Base-by-base conservation (phyloP, 495 filamentous ascomycete species). In the Penicillium flavigenum region DNA sequence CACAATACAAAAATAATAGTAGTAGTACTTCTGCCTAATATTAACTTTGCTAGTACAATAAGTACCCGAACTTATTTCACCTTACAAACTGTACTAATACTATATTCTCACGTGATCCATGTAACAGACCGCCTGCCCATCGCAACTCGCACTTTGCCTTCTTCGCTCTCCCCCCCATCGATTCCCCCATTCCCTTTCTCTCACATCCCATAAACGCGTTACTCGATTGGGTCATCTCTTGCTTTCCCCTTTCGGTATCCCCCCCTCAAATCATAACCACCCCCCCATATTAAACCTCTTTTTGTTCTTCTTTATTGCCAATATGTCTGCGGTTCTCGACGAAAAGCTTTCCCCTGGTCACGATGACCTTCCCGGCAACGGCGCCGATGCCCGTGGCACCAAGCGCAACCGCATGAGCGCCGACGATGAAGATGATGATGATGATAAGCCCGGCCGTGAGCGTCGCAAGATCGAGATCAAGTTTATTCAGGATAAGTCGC, bases 401-500 rank as follows among this genome's bases (percentile, higher is more conserved):
- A 98, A 98, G 82, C 92, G 94, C 68, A 83, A 82, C 75, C 91
- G 94, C 72, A 86, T 91, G 62, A 83, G 79, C 71, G 84, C 85
- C 65, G 95, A 98, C 72, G 94, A 99, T 71, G 95, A 98, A 60
- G 94, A 99, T 66, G 94, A 99, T 61, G 94, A 98, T 66, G 93
- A 96, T 68, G 93, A 96, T 71, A 97, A 97, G 88, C 90, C 90
- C 54, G 91, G 92, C 69, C 95, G 94, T 80, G 94, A 99, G 84
- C 87, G 94, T 68, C 84, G 94, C 74, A 99, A 99, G 86, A 99
- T 99, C 67, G 94, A 99, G 79, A 99, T 99, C 80, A 99, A 99
- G 83, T 99, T 99, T 78, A 99, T 99, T 71, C 92, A 92, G 76
- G 94, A 99, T 79, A 99, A 99, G 82, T 98, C 94, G 79, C 92